These are phyloP conservation scores for Wickerhamomyces mucosus DNA, from an alignment of 805 yeast genomes.

Conservation along the genomic window DNA sequence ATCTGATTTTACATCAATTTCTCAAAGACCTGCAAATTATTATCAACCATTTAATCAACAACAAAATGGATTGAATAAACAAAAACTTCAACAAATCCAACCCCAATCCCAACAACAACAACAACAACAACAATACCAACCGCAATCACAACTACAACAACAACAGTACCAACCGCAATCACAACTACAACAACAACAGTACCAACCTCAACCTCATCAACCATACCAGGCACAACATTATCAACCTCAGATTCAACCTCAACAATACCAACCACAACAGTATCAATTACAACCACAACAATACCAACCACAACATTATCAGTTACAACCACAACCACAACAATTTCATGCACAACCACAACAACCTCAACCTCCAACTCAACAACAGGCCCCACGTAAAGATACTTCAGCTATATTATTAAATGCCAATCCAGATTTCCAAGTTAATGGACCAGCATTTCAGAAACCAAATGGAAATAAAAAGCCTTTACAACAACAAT, in stretches of 20 bases:
- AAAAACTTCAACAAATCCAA: neutral
- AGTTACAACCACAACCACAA: slow-evolving; percentile 3
- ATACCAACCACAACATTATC: slow-evolving; percentile 2
- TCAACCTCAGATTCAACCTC: slow-evolving; percentile 1
- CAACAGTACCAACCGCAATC: slow-evolving; percentile 3
- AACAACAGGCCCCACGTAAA: slow-evolving; percentile 6
- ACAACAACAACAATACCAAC: neutral
- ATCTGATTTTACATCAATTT: slow-evolving; percentile 70
- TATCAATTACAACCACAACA: slow-evolving; percentile 1
- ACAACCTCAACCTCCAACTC: slow-evolving; percentile 4
- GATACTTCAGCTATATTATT: slow-evolving; percentile 33
- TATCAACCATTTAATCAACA: slow-evolving; percentile 23
- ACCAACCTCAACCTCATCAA: slow-evolving; percentile 6
- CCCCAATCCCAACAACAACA: neutral
- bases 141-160: slow-evolving; percentile 3
- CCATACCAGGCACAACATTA: slow-evolving; percentile 4
- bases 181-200: slow-evolving; percentile 4
- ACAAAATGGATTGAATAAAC: neutral
- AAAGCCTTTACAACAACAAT: slow-evolving; percentile 6
- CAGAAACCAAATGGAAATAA: slow-evolving; percentile 3
- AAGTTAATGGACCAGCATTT: slow-evolving; percentile 17
- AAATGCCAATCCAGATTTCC: slow-evolving; percentile 41
- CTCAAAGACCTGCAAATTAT: slow-evolving; percentile 68
- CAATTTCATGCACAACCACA: slow-evolving; percentile 1
- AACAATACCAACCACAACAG: slow-evolving; percentile 4